Evolutionary conservation across 768 basidiomycete species (phyloP).

Genomic region (Phlebiopsis gigantea): DNA sequence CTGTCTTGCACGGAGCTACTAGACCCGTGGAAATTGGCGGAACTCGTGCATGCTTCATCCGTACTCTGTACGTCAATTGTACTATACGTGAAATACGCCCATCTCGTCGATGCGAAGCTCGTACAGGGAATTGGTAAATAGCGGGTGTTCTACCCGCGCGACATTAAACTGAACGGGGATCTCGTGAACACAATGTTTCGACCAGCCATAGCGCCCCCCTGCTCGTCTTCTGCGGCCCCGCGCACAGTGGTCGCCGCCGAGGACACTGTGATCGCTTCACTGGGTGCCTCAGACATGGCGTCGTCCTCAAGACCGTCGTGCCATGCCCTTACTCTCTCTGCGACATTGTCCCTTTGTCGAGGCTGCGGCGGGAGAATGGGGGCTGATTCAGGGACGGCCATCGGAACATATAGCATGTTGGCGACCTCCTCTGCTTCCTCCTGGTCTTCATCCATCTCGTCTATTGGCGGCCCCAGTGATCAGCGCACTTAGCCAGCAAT

Average conservation of each 20-base stretch:
- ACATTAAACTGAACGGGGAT: neutral
- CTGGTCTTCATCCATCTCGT: neutral
- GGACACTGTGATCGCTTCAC: slow-evolving; percentile 4
- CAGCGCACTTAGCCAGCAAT: neutral
- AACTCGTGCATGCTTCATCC: neutral
- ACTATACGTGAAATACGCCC: neutral
- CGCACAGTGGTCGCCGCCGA: slow-evolving; percentile 6
- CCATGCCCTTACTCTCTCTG: neutral
- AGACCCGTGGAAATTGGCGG: neutral
- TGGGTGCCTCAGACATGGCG: neutral
- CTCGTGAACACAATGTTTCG: neutral
- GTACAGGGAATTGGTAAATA: neutral
- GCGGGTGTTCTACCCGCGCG: neutral
- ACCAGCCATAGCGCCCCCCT: neutral
- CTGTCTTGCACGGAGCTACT: neutral
- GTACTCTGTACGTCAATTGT: slow-evolving; percentile 7
- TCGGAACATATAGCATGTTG: neutral
- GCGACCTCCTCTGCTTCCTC: neutral
- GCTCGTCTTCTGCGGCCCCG: neutral
- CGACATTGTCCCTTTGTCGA: neutral
- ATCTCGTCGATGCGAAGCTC: neutral
- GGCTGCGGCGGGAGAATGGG: neutral
- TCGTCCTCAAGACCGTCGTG: neutral
- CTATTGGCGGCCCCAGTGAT: neutral
- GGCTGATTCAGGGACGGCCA: neutral